phyloP scores from a whole-genome alignment of 768 basidiomycete genomes.

The Boletus sensibilis region DNA sequence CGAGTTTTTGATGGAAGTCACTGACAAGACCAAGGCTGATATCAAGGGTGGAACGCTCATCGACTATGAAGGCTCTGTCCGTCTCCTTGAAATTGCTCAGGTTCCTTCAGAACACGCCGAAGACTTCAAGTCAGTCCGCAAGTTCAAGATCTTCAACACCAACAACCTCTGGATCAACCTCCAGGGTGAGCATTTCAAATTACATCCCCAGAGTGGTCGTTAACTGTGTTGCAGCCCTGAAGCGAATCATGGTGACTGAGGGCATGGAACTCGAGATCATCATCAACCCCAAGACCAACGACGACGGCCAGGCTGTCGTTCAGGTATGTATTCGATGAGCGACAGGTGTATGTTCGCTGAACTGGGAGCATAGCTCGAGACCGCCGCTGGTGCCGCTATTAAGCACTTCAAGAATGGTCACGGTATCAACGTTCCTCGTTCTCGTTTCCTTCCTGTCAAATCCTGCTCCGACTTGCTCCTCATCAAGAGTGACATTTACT shows the following conservation, averaged over 20 bases:
- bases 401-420: constrained; percentile 67
- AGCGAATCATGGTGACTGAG: constrained; percentile 68
- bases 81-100: constrained; percentile 76
- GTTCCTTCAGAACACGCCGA: constrained; percentile 71
- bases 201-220: neutral
- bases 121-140: constrained; percentile 71
- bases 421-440: constrained; percentile 72
- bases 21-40: constrained; percentile 82
- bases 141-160: constrained; percentile 82
- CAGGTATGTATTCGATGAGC: constrained; percentile 40
- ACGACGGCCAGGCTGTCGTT: constrained; percentile 68
- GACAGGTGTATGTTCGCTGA: neutral
- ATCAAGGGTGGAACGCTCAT: constrained; percentile 73
- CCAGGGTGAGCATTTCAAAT: constrained; percentile 32
- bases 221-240: constrained; percentile 49
- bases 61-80: constrained; percentile 63
- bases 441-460: constrained; percentile 68
- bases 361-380: constrained; percentile 51
- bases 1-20: constrained; percentile 76
- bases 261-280: constrained; percentile 79
- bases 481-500: constrained; percentile 71
- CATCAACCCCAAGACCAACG: constrained; percentile 67
- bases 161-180: constrained; percentile 64
- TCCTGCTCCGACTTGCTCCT: constrained; percentile 62
- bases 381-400: constrained; percentile 73